These are phyloP conservation scores for Picocystis sp. DNA, from an alignment of 163 green algal species.

Conservation along the genomic window DNA sequence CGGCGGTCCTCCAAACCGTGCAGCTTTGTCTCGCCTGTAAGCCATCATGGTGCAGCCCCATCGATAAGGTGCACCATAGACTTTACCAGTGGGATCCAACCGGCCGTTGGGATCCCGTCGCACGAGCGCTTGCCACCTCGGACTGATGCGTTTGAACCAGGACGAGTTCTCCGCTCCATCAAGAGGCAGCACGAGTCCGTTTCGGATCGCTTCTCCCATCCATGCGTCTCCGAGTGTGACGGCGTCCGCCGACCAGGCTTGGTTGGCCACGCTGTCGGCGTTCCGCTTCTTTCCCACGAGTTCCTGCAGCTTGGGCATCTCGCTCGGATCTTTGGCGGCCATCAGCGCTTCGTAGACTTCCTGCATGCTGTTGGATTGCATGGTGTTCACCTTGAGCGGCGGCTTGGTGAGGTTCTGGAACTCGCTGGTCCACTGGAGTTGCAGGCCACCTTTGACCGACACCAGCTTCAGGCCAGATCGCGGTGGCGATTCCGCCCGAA, in stretches of 20 bases:
- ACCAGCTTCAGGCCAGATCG: background rate
- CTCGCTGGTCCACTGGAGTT: background rate
- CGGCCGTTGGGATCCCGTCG: conserved; percentile 20
- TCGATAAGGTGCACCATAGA: conserved; percentile 29
- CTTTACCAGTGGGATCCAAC: conserved; percentile 9
- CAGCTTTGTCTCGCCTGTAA: conserved; percentile 32
- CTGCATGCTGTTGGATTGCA: background rate
- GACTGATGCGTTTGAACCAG: conserved; percentile 27
- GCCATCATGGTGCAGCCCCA: conserved; percentile 53
- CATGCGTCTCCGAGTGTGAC: conserved; percentile 56
- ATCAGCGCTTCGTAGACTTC: background rate
- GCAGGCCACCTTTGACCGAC: background rate
- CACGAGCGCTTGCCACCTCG: conserved; percentile 38
- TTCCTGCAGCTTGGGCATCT: background rate
- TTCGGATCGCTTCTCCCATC: conserved; percentile 36
- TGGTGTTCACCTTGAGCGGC: background rate
- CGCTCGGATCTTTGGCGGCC: background rate
- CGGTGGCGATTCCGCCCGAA: too few relatives aligned
- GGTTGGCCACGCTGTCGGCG: background rate
- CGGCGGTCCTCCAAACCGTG: background rate
- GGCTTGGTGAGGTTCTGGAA: background rate
- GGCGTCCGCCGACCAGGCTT: conserved; percentile 29
- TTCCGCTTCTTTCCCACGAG: background rate
- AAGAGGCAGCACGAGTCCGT: conserved; percentile 49
- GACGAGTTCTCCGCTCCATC: conserved; percentile 23